Evolutionary conservation across 1,284 basidiomycete species (phyloP).

Genomic region (Volvariella surrecta): DNA sequence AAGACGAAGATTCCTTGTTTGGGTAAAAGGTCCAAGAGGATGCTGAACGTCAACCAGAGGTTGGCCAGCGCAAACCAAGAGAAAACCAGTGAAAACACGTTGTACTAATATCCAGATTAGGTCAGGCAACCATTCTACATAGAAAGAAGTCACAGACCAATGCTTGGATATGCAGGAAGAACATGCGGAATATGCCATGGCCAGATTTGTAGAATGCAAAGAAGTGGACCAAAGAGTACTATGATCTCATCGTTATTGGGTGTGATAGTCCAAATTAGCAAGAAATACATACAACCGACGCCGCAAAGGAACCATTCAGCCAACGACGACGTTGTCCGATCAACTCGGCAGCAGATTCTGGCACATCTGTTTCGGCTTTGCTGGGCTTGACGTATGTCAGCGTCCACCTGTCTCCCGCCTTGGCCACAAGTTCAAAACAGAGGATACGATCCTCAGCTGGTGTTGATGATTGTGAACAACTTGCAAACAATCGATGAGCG

Average conservation of each 20-base stretch:
- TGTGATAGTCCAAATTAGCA: background rate
- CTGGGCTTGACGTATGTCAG: conserved; percentile 92
- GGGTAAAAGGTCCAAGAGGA: conserved; percentile 89
- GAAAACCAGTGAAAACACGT: conserved; percentile 74
- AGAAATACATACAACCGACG: conserved; percentile 66
- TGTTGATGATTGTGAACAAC: conserved; percentile 2
- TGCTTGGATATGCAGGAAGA: conserved; percentile 93
- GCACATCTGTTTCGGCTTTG: conserved; percentile 94
- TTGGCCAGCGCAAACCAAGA: conserved; percentile 93
- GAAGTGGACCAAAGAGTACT: conserved; percentile 94
- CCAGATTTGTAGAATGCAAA: conserved; percentile 83
- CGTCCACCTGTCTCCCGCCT: conserved; percentile 81
- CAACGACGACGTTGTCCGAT: conserved; percentile 95
- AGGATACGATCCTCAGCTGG: conserved; percentile 89
- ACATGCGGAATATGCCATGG: conserved; percentile 82
- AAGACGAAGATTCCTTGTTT: conserved; percentile 58
- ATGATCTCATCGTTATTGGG: no score
- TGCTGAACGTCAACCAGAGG: conserved; percentile 92
- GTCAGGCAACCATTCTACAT: background rate
- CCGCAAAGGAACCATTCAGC: conserved; percentile 97
- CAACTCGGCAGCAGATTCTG: conserved; percentile 83
- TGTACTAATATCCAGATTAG: conserved; percentile 50
- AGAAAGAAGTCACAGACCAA: conserved; percentile 41
- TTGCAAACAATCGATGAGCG: background rate
- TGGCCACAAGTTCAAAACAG: conserved; percentile 95